These are phyloP conservation scores for Xylariaceae sp. DNA, from an alignment of 2,329 filamentous ascomycete genomes.

Conservation along the genomic window DNA sequence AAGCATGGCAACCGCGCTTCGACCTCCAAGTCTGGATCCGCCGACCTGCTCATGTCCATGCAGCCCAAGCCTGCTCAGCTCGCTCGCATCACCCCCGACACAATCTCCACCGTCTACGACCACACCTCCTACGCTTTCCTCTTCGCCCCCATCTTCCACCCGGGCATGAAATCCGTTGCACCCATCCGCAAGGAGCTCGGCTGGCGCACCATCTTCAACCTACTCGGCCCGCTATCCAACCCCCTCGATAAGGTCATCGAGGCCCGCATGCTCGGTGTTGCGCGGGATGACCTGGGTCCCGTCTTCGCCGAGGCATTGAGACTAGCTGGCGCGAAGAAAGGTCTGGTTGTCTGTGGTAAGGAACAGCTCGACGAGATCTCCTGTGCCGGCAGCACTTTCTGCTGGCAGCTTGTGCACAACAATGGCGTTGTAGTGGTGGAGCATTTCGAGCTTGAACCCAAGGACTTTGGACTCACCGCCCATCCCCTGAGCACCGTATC, in stretches of 20 bases:
- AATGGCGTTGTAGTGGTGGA: slow-evolving; percentile 55
- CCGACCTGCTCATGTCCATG: slow-evolving; percentile 80
- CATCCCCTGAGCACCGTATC: slow-evolving; percentile 77
- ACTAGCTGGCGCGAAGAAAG: slow-evolving; percentile 74
- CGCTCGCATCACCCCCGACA: slow-evolving; percentile 66
- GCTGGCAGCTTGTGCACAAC: slow-evolving; percentile 70
- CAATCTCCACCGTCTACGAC: slow-evolving; percentile 69
- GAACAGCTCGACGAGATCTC: slow-evolving; percentile 96
- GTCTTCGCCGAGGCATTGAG: slow-evolving; percentile 84
- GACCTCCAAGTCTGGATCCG: slow-evolving; percentile 92
- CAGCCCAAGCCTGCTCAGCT: slow-evolving; percentile 70
- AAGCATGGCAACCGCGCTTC: slow-evolving; percentile 97
- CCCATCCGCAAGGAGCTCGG: slow-evolving; percentile 82
- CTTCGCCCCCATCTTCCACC: slow-evolving; percentile 94
- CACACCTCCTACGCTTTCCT: slow-evolving; percentile 90
- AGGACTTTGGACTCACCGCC: slow-evolving; percentile 78
- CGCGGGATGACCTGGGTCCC: slow-evolving; percentile 77
- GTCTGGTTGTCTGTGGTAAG: slow-evolving; percentile 84
- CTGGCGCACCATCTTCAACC: slow-evolving; percentile 96
- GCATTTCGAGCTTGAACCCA: slow-evolving; percentile 72
- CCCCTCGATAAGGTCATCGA: slow-evolving; percentile 82
- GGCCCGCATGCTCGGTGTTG: slow-evolving; percentile 89
- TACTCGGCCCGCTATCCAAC: slow-evolving; percentile 88
- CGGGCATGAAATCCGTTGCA: slow-evolving; percentile 86
- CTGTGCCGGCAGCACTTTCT: slow-evolving; percentile 82